A percentile compares a stretch with the other conserved stretches of the same genome.
Conservation (phyloP, 441 rosid species). For the Macaranga tanarius region DNA sequence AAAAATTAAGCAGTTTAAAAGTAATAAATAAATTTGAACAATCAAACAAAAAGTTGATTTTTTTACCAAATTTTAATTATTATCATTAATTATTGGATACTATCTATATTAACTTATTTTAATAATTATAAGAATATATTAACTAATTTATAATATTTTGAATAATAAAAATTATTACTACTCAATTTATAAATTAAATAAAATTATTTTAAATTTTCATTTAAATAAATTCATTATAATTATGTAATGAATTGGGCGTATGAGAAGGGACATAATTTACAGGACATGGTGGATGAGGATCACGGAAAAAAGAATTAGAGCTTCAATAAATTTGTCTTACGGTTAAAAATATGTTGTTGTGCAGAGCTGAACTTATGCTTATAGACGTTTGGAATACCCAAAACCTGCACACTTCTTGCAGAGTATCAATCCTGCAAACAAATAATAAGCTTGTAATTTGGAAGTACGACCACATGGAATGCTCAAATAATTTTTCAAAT, state of each 20-base stretch:
- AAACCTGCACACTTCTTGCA: constrained; percentile 73
- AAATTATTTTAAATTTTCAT: too few relatives aligned
- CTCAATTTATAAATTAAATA: too few relatives aligned
- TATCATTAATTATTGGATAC: too few relatives aligned
- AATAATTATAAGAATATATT: too few relatives aligned
- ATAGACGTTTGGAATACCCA: constrained; percentile 63
- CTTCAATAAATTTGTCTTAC: constrained; percentile 17
- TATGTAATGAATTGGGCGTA: constrained; percentile 4
- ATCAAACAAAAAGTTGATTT: too few relatives aligned
- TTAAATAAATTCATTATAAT: constrained; percentile 10
- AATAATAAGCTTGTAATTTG: not conserved
- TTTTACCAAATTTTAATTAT: too few relatives aligned
- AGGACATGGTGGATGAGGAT: not conserved
- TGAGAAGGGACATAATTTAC: constrained; percentile 1
- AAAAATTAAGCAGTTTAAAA: too few relatives aligned
- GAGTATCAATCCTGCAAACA: constrained; percentile 48
- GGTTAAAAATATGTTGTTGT: constrained; percentile 17
- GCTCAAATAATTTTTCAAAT: not conserved
- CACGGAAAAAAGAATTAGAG: constrained; percentile 14
- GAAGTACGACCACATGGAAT: not conserved
- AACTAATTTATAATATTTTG: too few relatives aligned
- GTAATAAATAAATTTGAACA: too few relatives aligned
- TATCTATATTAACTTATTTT: too few relatives aligned
- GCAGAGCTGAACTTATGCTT: constrained; percentile 24
- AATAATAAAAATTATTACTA: too few relatives aligned